Conservation (phyloP, 2,329 filamentous ascomycete genomes). For the Sporothrix pseudoabietina region DNA sequence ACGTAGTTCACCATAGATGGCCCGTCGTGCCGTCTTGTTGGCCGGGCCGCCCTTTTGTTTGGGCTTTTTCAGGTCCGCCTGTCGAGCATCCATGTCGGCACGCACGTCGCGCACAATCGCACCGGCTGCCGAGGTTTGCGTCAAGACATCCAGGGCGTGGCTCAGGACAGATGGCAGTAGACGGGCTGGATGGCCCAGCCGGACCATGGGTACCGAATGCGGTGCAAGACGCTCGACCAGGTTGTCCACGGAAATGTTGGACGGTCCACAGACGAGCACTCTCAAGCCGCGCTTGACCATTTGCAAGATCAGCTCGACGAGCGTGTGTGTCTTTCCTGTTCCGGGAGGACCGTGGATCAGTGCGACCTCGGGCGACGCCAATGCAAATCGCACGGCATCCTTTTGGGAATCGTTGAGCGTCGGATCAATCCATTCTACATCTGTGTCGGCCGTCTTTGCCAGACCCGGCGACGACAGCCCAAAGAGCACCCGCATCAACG, state of each 20-base stretch:
- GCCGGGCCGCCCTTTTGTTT: constrained; percentile 62
- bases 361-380: constrained; percentile 78
- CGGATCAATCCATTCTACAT: constrained; percentile 63
- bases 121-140: constrained; percentile 85
- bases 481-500: constrained; percentile 64
- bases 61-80: constrained; percentile 73
- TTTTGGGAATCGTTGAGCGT: constrained; percentile 68
- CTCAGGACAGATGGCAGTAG: constrained; percentile 83
- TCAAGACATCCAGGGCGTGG: constrained; percentile 89
- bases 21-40: constrained; percentile 63
- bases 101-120: constrained; percentile 87
- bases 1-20: constrained; percentile 82
- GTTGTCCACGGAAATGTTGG: constrained; percentile 97
- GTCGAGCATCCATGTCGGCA: constrained; percentile 89
- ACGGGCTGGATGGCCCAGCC: constrained; percentile 89
- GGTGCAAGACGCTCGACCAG: constrained; percentile 89
- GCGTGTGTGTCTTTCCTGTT: constrained; percentile 94
- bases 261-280: constrained; percentile 91
- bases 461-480: constrained; percentile 56
- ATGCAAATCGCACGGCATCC: constrained; percentile 75
- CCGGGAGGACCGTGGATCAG: constrained; percentile 94
- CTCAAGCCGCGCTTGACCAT: constrained; percentile 72
- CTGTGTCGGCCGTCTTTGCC: constrained; percentile 39
- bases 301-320: constrained; percentile 95
- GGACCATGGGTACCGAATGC: constrained; percentile 82